A percentile compares a stretch with the other conserved stretches of the same genome.
Evolutionary conservation across 371 early-diverging fungal species (phyloP).

Genomic region (Haplosporangium sp.): DNA sequence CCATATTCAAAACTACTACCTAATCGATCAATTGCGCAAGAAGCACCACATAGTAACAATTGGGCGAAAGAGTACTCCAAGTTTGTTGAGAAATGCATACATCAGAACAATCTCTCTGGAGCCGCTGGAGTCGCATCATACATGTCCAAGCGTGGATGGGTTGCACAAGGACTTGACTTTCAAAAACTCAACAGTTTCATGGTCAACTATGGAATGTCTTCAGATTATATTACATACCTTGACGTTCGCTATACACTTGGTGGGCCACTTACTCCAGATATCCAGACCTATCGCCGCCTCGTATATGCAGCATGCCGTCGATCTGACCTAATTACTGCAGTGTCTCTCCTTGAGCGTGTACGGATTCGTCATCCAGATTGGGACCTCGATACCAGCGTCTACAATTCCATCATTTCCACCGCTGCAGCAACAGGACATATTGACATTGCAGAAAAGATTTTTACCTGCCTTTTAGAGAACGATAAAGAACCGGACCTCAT

Average conservation of each 20-base stretch:
- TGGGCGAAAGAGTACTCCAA: slow-evolving; percentile 12
- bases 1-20: not conserved
- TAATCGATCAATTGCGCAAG: not conserved
- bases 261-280: slow-evolving; percentile 16
- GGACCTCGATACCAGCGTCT: slow-evolving; percentile 27
- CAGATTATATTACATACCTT: slow-evolving; percentile 21
- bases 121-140: slow-evolving; percentile 28
- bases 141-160: slow-evolving; percentile 30
- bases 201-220: slow-evolving; percentile 32
- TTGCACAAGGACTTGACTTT: slow-evolving; percentile 19
- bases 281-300: slow-evolving; percentile 49
- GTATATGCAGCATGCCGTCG: slow-evolving; percentile 52
- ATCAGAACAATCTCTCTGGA: slow-evolving; percentile 15
- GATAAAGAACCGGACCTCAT: slow-evolving; percentile 27
- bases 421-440: slow-evolving; percentile 28
- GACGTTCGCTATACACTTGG: slow-evolving; percentile 35
- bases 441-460: slow-evolving; percentile 35
- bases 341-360: slow-evolving; percentile 23
- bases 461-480: slow-evolving; percentile 26
- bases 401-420: slow-evolving; percentile 51
- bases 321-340: slow-evolving; percentile 41
- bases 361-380: slow-evolving; percentile 21
- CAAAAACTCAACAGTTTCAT: slow-evolving; percentile 30
- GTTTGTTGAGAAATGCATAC: slow-evolving; percentile 11
- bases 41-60: not conserved